Evolutionary conservation across 2,329 filamentous ascomycete genomes (phyloP).

Genomic region (Venturia asperata): DNA sequence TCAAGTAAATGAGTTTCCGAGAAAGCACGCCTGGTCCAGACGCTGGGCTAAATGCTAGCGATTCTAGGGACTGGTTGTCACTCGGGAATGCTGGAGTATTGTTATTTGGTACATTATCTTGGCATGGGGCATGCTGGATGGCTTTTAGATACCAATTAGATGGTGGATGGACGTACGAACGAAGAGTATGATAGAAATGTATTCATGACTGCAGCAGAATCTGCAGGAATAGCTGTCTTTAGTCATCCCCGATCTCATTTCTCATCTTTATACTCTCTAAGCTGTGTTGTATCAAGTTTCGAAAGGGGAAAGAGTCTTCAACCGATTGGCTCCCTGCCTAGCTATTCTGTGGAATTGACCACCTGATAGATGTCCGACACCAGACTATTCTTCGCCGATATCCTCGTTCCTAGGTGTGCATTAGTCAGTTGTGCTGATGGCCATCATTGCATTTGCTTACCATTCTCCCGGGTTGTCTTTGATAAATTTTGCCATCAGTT

Average conservation of each 20-base stretch:
- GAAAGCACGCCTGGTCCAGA: neutral
- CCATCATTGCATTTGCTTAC: slow-evolving; percentile 34
- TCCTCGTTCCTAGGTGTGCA: slow-evolving; percentile 25
- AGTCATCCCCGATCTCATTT: too few species aligned
- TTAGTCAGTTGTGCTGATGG: neutral
- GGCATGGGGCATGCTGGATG: neutral
- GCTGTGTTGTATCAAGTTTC: too few species aligned
- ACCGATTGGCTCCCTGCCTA: too few species aligned
- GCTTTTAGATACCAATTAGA: neutral
- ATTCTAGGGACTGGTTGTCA: neutral
- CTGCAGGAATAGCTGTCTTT: too few species aligned
- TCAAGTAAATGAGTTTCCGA: slow-evolving; percentile 11
- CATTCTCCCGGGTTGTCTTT: slow-evolving; percentile 64
- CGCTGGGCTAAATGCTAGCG: neutral
- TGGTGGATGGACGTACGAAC: neutral
- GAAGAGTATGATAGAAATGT: neutral
- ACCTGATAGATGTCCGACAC: too few species aligned
- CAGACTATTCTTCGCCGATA: slow-evolving; percentile 27
- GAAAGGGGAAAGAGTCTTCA: too few species aligned
- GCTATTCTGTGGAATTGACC: too few species aligned
- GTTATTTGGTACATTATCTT: neutral
- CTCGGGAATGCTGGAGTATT: neutral
- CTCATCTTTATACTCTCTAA: too few species aligned
- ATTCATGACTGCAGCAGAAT: neutral
- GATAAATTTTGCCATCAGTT: slow-evolving; percentile 62